These are phyloP conservation scores for Ceratocystis huliohia DNA, from an alignment of 2,329 filamentous ascomycete species.

Conservation along the genomic window DNA sequence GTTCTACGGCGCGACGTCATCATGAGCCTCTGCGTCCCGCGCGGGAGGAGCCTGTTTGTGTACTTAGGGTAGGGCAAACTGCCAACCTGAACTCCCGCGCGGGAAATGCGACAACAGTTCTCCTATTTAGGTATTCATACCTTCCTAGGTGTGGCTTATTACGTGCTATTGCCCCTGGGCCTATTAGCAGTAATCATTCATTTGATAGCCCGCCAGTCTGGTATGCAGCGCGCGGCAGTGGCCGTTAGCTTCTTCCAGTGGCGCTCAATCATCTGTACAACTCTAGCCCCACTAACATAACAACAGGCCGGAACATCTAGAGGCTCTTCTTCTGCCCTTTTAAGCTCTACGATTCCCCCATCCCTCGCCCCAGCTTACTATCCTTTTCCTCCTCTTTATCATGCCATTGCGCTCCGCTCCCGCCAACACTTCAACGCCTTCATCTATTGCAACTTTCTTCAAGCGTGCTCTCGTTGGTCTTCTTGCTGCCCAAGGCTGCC, in stretches of 20 bases:
- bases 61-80: background rate
- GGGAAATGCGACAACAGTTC: background rate
- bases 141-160: background rate
- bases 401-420: slow-evolving; percentile 3
- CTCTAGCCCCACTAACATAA: background rate
- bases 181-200: too few species aligned
- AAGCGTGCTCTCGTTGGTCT: slow-evolving; percentile 20
- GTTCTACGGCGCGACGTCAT: background rate
- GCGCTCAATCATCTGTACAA: background rate
- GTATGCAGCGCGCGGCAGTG: background rate
- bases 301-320: background rate
- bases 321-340: background rate
- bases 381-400: background rate
- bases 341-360: slow-evolving; percentile 2
- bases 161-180: too few species aligned
- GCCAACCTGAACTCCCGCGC: background rate
- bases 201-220: too few species aligned
- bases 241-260: background rate
- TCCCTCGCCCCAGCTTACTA: background rate
- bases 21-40: background rate
- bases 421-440: background rate
- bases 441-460: slow-evolving; percentile 12
- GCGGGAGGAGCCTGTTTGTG: background rate
- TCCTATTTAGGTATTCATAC: background rate
- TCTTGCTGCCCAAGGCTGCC: slow-evolving; percentile 17